A percentile compares a stretch with the other conserved stretches of the same genome.
Conservation (phyloP, 768 basidiomycete species). For the Pisolithus tinctorius region DNA sequence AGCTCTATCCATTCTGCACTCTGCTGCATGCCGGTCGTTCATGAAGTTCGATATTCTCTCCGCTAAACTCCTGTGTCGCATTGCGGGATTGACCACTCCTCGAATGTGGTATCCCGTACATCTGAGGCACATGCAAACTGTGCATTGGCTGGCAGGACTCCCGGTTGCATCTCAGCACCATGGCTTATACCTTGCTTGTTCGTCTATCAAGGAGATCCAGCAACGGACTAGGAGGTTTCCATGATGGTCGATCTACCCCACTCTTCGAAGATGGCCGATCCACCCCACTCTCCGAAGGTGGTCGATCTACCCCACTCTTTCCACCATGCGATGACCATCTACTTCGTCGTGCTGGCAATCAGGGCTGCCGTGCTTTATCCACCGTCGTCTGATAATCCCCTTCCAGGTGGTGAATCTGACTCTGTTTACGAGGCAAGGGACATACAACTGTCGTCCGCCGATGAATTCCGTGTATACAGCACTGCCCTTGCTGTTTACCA, state of each 20-base stretch:
- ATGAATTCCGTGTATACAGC: slow-evolving; percentile 9
- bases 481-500: slow-evolving; percentile 2
- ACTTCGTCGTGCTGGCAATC: slow-evolving; percentile 9
- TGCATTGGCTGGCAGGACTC: slow-evolving; percentile 20
- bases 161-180: slow-evolving; percentile 25
- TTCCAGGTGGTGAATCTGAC: not conserved
- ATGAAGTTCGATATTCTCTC: slow-evolving; percentile 24
- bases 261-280: slow-evolving; percentile 10
- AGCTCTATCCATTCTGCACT: slow-evolving; percentile 30
- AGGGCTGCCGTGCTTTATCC: slow-evolving; percentile 11
- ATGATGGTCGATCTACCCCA: slow-evolving; percentile 1
- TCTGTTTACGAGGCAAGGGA: slow-evolving; percentile 8
- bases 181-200: slow-evolving; percentile 15
- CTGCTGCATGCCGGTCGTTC: slow-evolving; percentile 33
- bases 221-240: slow-evolving; percentile 5
- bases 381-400: slow-evolving; percentile 1
- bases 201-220: slow-evolving; percentile 19
- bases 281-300: slow-evolving; percentile 2
- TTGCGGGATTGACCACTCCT: slow-evolving; percentile 25
- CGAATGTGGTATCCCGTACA: slow-evolving; percentile 30
- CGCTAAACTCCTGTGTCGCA: slow-evolving; percentile 23
- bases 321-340: slow-evolving; percentile 7
- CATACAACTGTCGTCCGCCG: not conserved
- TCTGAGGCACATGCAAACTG: slow-evolving; percentile 30
- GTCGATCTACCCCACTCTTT: slow-evolving; percentile 5